These are phyloP conservation scores for Penicillium daleae DNA, from an alignment of 495 filamentous ascomycete species.

Conservation along the genomic window DNA sequence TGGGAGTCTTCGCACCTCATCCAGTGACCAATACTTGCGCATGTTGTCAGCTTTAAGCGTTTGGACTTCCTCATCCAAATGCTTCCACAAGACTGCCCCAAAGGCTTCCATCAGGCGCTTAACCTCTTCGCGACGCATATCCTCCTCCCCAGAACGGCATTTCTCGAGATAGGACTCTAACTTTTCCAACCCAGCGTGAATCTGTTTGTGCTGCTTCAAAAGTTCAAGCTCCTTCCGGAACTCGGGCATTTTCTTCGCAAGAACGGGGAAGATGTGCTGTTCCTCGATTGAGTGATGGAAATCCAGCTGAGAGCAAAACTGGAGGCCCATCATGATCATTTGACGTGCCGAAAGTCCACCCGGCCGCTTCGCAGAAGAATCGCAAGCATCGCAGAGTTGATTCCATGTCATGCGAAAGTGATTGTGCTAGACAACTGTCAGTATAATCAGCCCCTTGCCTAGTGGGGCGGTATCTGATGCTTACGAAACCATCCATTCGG, in stretches of 20 bases:
- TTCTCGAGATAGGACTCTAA: constrained; percentile 68
- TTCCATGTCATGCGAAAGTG: constrained; percentile 78
- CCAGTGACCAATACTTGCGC: constrained; percentile 77
- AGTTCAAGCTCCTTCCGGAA: constrained; percentile 70
- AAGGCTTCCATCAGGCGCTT: constrained; percentile 70
- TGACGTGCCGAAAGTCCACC: constrained; percentile 61
- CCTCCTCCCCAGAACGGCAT: constrained; percentile 66
- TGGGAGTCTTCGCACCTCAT: constrained; percentile 75
- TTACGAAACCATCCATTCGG: constrained; percentile 76
- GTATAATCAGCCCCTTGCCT: not conserved
- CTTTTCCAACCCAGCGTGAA: constrained; percentile 78
- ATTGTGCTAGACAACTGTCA: constrained; percentile 59
- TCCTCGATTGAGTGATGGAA: constrained; percentile 89
- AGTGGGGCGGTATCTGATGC: constrained; percentile 21
- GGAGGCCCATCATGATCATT: constrained; percentile 64
- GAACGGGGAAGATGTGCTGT: constrained; percentile 74
- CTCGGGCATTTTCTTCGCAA: constrained; percentile 80
- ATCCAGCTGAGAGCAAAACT: constrained; percentile 69
- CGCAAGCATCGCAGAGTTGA: constrained; percentile 64
- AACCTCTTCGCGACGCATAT: constrained; percentile 69
- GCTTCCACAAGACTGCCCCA: constrained; percentile 69
- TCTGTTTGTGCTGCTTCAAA: constrained; percentile 76
- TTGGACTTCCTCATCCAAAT: constrained; percentile 75
- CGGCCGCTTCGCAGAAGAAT: constrained; percentile 52
- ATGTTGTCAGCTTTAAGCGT: constrained; percentile 81